Conservation (phyloP, 2,329 filamentous ascomycete species). For the Hyphodiscus sp. region DNA sequence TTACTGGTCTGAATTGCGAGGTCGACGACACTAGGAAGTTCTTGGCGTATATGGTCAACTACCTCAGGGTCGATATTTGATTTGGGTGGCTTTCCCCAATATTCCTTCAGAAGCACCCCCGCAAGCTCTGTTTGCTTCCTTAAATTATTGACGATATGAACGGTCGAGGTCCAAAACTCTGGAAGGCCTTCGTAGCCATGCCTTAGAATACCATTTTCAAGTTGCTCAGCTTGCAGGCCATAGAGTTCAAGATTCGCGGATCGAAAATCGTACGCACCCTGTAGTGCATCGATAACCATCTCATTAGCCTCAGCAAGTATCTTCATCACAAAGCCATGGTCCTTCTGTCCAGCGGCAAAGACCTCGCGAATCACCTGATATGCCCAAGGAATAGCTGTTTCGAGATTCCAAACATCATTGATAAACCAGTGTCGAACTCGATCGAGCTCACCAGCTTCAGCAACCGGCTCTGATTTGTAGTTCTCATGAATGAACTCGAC, state of each 20-base stretch:
- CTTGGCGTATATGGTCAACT: constrained; percentile 41
- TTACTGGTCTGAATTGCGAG: constrained; percentile 50
- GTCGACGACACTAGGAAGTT: constrained; percentile 48
- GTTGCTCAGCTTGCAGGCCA: constrained; percentile 60
- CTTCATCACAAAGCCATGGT: constrained; percentile 38
- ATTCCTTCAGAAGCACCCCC: constrained; percentile 24
- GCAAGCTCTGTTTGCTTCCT: constrained; percentile 54
- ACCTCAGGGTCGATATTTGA: constrained; percentile 21
- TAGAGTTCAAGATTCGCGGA: constrained; percentile 63
- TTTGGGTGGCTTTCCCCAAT: constrained; percentile 25
- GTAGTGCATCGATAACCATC: constrained; percentile 59
- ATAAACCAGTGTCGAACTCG: constrained; percentile 82
- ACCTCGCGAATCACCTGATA: constrained; percentile 69
- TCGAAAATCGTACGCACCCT: constrained; percentile 64
- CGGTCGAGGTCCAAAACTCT: constrained; percentile 79
- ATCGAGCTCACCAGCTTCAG: constrained; percentile 65
- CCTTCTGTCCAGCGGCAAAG: constrained; percentile 54
- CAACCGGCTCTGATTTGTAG: constrained; percentile 62
- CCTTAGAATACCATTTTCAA: constrained; percentile 58
- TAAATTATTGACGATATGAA: constrained; percentile 53
- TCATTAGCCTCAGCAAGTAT: constrained; percentile 61
- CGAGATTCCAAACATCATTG: constrained; percentile 64
- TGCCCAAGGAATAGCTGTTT: constrained; percentile 72
- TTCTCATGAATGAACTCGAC: constrained; percentile 71
- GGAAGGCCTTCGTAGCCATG: constrained; percentile 63